Evolutionary conservation across 2,329 filamentous ascomycete species (phyloP).

Genomic region (Fusarium sterilihyphosum): DNA sequence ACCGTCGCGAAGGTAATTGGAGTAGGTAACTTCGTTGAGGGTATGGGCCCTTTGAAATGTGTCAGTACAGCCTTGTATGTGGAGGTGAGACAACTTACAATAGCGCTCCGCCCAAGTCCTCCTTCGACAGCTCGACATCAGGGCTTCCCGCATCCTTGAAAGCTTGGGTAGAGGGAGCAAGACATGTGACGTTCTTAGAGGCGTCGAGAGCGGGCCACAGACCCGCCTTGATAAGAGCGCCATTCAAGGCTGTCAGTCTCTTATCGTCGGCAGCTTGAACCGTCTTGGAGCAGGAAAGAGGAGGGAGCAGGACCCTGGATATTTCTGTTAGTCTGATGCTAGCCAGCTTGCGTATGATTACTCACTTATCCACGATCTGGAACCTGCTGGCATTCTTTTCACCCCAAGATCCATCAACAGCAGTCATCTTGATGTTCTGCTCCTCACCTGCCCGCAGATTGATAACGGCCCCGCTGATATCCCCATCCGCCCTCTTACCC

Average conservation of each 20-base stretch:
- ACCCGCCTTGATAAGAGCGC: constrained; percentile 18
- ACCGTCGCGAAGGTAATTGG: constrained; percentile 25
- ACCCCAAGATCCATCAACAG: constrained; percentile 36
- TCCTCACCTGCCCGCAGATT: constrained; percentile 27
- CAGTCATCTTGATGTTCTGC: constrained; percentile 34
- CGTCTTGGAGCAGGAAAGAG: constrained; percentile 25
- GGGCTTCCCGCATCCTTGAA: constrained; percentile 31
- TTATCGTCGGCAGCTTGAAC: constrained; percentile 9
- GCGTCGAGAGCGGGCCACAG: constrained; percentile 29
- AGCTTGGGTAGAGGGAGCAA: constrained; percentile 30
- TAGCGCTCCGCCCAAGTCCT: constrained; percentile 7
- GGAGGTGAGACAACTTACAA: constrained; percentile 2
- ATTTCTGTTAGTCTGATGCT: accelerated
- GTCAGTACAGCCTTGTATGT: background rate
- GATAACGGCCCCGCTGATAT: constrained; percentile 3
- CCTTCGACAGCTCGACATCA: constrained; percentile 6
- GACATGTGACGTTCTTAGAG: constrained; percentile 34
- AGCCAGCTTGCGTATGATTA: accelerated
- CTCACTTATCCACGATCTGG: constrained; percentile 34
- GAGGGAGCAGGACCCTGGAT: constrained; percentile 23
- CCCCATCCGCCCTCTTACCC: background rate
- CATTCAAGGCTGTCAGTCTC: constrained; percentile 19
- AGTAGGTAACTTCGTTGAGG: constrained; percentile 32
- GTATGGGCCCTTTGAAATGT: constrained; percentile 14
- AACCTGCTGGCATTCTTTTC: constrained; percentile 24